These are phyloP conservation scores for Helminthosporium solani DNA, from an alignment of 2,329 filamentous ascomycete genomes.

Conservation along the genomic window DNA sequence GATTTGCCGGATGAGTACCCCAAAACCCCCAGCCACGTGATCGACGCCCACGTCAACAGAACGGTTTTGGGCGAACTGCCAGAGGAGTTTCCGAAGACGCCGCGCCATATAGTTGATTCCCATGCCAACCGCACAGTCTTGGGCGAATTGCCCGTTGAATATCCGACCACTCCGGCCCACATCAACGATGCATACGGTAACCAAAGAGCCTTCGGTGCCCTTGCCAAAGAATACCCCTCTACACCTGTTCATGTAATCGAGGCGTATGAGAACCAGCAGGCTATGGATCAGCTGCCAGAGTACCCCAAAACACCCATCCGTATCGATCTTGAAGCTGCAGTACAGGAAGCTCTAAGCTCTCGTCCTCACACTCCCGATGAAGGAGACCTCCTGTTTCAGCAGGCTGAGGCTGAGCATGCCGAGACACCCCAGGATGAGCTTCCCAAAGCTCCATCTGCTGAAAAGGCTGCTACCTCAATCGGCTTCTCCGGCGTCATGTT, in stretches of 20 bases:
- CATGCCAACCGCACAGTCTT: constrained; percentile 7
- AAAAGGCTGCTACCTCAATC: not conserved
- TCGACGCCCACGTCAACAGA: constrained; percentile 18
- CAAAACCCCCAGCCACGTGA: not conserved
- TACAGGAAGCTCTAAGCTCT: not conserved
- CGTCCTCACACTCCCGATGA: not conserved
- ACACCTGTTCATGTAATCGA: constrained; percentile 14
- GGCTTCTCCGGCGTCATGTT: not conserved
- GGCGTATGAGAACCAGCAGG: constrained; percentile 10
- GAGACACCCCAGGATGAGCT: not conserved
- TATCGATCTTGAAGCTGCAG: not conserved
- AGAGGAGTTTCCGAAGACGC: constrained; percentile 12
- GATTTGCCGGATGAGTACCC: constrained; percentile 2
- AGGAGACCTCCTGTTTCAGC: not conserved
- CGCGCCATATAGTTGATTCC: constrained; percentile 11
- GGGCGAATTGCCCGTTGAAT: not conserved
- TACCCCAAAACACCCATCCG: not conserved
- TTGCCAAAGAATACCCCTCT: constrained; percentile 8
- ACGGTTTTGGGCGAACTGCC: constrained; percentile 26
- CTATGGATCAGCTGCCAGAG: constrained; percentile 11
- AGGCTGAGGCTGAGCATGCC: not conserved
- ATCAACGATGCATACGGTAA: not conserved
- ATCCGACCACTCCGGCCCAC: constrained; percentile 15
- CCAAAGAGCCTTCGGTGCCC: constrained; percentile 15
- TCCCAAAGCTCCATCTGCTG: not conserved